Conservation (phyloP, 306 rosid genomes). For the Prunus fruticosa region DNA sequence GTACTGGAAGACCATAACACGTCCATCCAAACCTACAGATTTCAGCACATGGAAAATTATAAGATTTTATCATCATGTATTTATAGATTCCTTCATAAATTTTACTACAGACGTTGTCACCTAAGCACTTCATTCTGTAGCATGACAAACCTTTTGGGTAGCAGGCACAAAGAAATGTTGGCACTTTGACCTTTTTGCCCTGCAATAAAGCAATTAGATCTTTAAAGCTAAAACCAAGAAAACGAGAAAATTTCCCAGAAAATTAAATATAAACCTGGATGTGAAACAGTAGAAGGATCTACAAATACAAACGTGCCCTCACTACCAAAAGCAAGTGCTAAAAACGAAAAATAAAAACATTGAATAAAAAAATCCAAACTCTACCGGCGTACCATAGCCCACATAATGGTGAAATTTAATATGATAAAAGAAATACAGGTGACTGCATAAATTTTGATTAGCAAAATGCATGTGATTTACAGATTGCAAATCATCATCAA, state of each 20-base stretch:
- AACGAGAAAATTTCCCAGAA: neutral
- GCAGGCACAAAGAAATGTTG: constrained; percentile 97
- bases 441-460: neutral
- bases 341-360: neutral
- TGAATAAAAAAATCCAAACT: neutral
- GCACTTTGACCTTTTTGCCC: constrained; percentile 93
- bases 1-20: constrained; percentile 71
- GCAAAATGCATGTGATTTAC: neutral
- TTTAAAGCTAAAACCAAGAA: constrained; percentile 1
- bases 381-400: neutral
- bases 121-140: constrained; percentile 9
- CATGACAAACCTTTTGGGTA: constrained; percentile 77
- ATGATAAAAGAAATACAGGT: neutral
- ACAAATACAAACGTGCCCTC: neutral
- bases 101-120: neutral
- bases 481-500: neutral
- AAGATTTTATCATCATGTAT: neutral
- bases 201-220: constrained; percentile 32
- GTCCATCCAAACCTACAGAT: constrained; percentile 89
- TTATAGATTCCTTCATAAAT: neutral
- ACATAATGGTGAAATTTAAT: neutral
- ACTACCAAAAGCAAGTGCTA: neutral
- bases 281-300: neutral
- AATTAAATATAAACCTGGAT: neutral
- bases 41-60: neutral